Evolutionary conservation across 306 rosid species (phyloP).

Genomic region (Gastrolobium villosum): DNA sequence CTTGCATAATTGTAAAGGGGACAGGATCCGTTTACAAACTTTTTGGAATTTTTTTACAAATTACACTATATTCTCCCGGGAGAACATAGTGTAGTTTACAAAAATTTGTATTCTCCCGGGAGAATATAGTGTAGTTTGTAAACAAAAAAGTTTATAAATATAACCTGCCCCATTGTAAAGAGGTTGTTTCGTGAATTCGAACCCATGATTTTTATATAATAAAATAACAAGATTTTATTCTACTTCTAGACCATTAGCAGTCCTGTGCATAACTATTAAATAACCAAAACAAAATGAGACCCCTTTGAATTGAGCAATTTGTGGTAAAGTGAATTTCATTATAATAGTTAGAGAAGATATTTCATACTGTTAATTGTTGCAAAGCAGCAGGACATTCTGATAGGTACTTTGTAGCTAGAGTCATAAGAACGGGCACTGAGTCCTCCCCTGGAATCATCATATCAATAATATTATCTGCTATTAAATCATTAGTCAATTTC

Average conservation of each 20-base stretch:
- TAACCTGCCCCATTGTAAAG: too few species aligned
- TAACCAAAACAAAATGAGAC: constrained; percentile 32
- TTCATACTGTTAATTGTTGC: constrained; percentile 76
- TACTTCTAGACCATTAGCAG: constrained; percentile 37
- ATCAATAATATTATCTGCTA: constrained; percentile 93
- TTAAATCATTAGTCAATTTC: constrained; percentile 74
- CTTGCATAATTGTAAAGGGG: too few species aligned
- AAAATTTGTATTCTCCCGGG: too few species aligned
- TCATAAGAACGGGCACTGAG: constrained; percentile 93
- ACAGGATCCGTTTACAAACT: too few species aligned
- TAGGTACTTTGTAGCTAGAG: constrained; percentile 83
- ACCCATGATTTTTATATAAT: constrained; percentile 40
- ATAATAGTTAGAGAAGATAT: constrained; percentile 19
- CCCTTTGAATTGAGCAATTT: constrained; percentile 7
- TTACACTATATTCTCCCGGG: too few species aligned
- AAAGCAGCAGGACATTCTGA: constrained; percentile 89
- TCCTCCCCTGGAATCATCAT: constrained; percentile 99
- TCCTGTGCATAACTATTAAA: constrained; percentile 34
- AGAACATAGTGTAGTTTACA: too few species aligned
- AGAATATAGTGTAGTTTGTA: too few species aligned
- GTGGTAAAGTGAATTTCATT: constrained; percentile 5
- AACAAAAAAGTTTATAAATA: too few species aligned
- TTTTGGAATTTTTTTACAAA: too few species aligned
- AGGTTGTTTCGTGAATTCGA: neutral
- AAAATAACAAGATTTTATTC: constrained; percentile 46